phyloP scores from a whole-genome alignment of 441 rosid genomes.

The Manihot esculenta region DNA sequence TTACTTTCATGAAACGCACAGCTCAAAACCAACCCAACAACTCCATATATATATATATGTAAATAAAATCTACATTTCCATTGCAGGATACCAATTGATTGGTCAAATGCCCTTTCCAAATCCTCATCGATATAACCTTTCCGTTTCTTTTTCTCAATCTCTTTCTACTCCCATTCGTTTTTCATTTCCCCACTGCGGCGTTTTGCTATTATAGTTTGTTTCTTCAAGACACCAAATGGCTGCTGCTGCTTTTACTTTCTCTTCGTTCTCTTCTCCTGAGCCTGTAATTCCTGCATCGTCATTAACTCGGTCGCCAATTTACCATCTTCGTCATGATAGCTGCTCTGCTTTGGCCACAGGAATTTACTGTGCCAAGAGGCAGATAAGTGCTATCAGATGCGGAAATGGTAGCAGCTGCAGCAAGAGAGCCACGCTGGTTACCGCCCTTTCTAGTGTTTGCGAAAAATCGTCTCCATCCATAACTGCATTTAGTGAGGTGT shows the following conservation, averaged over 20 bases:
- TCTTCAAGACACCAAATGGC: constrained; percentile 1
- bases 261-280: constrained; percentile 18
- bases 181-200: too few relatives aligned
- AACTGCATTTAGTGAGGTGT: constrained; percentile 58
- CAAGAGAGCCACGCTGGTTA: not conserved
- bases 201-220: too few relatives aligned
- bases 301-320: constrained; percentile 10
- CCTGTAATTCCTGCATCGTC: not conserved
- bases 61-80: not conserved
- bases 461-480: constrained; percentile 30
- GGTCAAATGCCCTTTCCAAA: too few relatives aligned
- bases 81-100: not conserved
- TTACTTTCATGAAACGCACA: not conserved
- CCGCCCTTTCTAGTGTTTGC: constrained; percentile 33
- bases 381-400: not conserved
- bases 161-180: too few relatives aligned
- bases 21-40: not conserved
- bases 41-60: not conserved
- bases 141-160: not conserved
- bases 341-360: not conserved
- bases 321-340: constrained; percentile 9
- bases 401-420: not conserved
- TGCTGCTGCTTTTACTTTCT: constrained; percentile 21
- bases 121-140: too few relatives aligned
- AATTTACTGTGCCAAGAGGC: constrained; percentile 5